Evolutionary conservation across 1,284 basidiomycete genomes (phyloP), one percentile per base, ranked within the genome.

Genomic region (Heterobasidion annosum): DNA sequence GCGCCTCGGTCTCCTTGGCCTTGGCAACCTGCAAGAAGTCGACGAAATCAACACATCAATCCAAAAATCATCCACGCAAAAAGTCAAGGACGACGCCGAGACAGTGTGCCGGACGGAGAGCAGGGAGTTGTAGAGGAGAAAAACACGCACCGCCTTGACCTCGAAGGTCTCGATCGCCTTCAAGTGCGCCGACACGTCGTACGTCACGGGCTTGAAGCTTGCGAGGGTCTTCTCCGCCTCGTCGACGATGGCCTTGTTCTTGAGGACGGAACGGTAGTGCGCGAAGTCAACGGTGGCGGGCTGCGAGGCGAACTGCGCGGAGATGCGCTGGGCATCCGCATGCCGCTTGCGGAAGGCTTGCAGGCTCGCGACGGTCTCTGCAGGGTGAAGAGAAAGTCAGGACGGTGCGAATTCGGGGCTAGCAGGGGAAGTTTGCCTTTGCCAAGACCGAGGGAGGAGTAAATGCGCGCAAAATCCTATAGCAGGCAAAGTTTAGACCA

Each of bases 101-200:
- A 40, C 10, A 40, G 37, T 10, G n/a, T 40, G 10, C 37, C 37
- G 37, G n/a, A 0, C 3, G 7, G 37, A 40, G n/a, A 40, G 37
- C 12, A 40, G 37, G 37, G 3, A 25, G 25, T 5, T 5, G 4
- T 25, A 25, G 3, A 25, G 48, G 34, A n/a, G 34, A 34, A 12
- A 3, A 42, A 43, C 8, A 83, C 92, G 68, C 64, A 98, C 95
- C 62, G 97, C 97, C 76, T 96, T 98, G 62, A 83, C 78, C 81
- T 99, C 93, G 71, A 99, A 99, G 54, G 93, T 88, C 70, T 97
- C 93, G 63, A 99, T 97, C 52, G 93, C 93, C 75, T 94, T 97
- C 71, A 98, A 70, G 72, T 97, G 93, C 60, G 92, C 81, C 66
- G 72, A 75, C 57, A 96, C 91, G 68, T 99, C 96, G 74, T 98